Percentiles rank a stretch among this genome's conserved stretches.
phyloP scores from a whole-genome alignment of 2,329 filamentous ascomycete genomes.

The Penicillium sp. region DNA sequence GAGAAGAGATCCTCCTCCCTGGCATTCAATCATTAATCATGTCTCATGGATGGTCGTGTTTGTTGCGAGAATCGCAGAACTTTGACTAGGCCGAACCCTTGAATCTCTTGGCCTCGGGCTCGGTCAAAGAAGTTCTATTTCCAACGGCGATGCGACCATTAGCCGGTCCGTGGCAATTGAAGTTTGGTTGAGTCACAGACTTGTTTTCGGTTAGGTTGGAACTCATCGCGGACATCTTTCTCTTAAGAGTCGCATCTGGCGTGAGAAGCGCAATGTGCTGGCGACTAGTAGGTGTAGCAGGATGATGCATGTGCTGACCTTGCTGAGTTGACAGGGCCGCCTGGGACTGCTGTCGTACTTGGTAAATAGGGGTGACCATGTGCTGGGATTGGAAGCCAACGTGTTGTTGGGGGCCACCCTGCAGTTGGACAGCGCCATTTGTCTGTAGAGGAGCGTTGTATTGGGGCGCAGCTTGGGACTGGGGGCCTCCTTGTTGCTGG shows the following conservation, averaged over 20 bases:
- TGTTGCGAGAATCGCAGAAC: too few relatives aligned
- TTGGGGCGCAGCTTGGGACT: not conserved
- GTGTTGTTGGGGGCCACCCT: not conserved
- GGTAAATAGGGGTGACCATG: too few relatives aligned
- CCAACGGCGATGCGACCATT: constrained; percentile 20
- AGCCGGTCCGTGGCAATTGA: constrained; percentile 24
- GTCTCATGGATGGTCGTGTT: too few relatives aligned
- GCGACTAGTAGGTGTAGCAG: not conserved
- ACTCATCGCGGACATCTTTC: constrained; percentile 15
- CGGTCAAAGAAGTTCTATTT: constrained; percentile 22
- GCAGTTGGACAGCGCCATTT: too few relatives aligned
- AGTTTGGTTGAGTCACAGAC: constrained; percentile 27
- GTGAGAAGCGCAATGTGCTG: not conserved
- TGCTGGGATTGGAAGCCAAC: too few relatives aligned
- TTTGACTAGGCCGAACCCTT: not conserved
- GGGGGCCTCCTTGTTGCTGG: not conserved
- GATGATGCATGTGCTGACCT: not conserved
- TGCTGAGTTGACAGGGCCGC: not conserved
- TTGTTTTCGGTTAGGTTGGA: constrained; percentile 11
- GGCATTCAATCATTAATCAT: too few relatives aligned
- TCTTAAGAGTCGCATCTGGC: constrained; percentile 3
- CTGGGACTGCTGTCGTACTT: not conserved
- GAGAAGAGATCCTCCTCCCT: too few relatives aligned
- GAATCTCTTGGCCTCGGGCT: constrained; percentile 7
- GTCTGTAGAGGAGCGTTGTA: not conserved